phyloP scores from a whole-genome alignment of 2,329 filamentous ascomycete genomes.

The Daldinia eschscholtzii region DNA sequence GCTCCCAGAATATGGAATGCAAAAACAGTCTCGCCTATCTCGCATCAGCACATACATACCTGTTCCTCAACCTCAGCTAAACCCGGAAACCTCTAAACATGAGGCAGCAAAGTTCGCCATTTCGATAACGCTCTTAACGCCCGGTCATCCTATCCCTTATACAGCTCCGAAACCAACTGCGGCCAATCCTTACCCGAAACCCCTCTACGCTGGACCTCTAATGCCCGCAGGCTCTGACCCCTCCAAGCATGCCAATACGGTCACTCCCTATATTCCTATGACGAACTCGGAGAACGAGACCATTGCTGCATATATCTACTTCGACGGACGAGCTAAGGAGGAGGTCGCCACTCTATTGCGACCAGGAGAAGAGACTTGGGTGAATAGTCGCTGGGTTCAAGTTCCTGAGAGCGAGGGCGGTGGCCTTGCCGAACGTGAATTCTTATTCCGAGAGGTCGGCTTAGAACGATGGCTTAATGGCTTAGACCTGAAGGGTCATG shows the following conservation, averaged over 20 bases:
- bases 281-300: slow-evolving; percentile 96
- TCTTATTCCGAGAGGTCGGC: slow-evolving; percentile 96
- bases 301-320: slow-evolving; percentile 98
- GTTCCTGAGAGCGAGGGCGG: slow-evolving; percentile 91
- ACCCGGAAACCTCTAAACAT: slow-evolving; percentile 77
- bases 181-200: slow-evolving; percentile 82
- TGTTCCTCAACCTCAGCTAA: slow-evolving; percentile 87
- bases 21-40: slow-evolving; percentile 90
- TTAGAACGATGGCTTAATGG: slow-evolving; percentile 97
- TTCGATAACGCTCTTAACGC: slow-evolving; percentile 94
- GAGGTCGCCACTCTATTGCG: slow-evolving; percentile 94
- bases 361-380: slow-evolving; percentile 97
- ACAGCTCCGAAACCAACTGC: slow-evolving; percentile 85
- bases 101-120: slow-evolving; percentile 98
- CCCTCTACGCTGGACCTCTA: slow-evolving; percentile 82
- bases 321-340: slow-evolving; percentile 94
- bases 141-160: slow-evolving; percentile 90
- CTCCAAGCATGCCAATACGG: slow-evolving; percentile 64
- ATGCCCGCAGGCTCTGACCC: slow-evolving; percentile 65
- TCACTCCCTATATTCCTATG: slow-evolving; percentile 90
- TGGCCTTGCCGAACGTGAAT: slow-evolving; percentile 94
- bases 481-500: slow-evolving; percentile 91
- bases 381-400: slow-evolving; percentile 98
- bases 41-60: slow-evolving; percentile 98
- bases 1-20: slow-evolving; percentile 91